Base-by-base conservation (phyloP, 2,329 filamentous ascomycete species). In the Bipolaris zeicola region DNA sequence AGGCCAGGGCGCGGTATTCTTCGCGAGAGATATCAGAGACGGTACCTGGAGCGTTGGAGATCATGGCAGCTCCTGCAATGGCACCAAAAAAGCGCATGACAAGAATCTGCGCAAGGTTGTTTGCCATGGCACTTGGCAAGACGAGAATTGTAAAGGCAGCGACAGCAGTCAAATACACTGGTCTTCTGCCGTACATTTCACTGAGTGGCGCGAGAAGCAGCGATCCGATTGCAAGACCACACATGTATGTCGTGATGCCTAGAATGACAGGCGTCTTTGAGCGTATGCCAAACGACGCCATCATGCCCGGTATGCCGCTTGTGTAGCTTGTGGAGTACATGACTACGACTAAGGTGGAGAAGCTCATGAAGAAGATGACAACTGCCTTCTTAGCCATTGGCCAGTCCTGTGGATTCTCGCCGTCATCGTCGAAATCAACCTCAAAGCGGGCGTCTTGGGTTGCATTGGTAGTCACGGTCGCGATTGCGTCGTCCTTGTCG, bases 1-100 rank as follows among this genome's bases (percentile, higher is more conserved):
- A 91, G 39, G 89, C 89, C n/a, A 95, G 78, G 2, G 91, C 91
- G 14, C 93, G 87, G 67, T 90, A 87, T 46, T 96, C 87, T 43
- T 94, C 90, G 13, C 84, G 83, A n/a, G 91, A 87, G 47, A 96
- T 88, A 73, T 97, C 93, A 26, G 90, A 87, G 10, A 96, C 85
- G 6, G 88, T 91, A 2, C 92, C 93, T 0, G 92, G 91, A 1
- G 89, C 86, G 70, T 96, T 96, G 11, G 87, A 86, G 24, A 96
- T 87, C 85, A 96, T 89, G 39, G 89, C 91, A 5, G 90, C 85
- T 3, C 91, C 89, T 49, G 88, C 91, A 52, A 92, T 76, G 6
- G 88, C 89, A 28, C 87, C 88, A 61, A 95, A 85, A 73, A 92
- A 93, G 22, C 91, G 83, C 46, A 88, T 81, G 4, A 90, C 80